Percentiles rank a stretch among this genome's conserved stretches.
Evolutionary conservation across 2,329 filamentous ascomycete genomes (phyloP).

Genomic region (Aspergillus pseudoviridinutans): DNA sequence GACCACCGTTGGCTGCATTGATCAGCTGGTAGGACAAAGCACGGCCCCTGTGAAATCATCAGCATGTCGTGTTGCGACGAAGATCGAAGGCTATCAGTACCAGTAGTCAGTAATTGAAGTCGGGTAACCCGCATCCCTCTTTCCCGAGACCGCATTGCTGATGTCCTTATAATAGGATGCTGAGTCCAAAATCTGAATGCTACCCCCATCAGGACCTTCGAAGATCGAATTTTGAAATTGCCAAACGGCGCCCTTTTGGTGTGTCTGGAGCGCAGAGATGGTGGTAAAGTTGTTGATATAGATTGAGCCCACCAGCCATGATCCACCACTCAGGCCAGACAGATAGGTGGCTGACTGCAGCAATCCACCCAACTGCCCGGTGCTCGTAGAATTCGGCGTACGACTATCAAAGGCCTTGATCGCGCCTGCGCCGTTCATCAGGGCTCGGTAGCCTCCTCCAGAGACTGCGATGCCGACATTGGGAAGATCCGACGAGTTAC

Average conservation of each 20-base stretch:
- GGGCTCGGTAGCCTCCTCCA: constrained; percentile 82
- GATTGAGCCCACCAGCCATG: constrained; percentile 81
- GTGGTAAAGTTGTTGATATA: constrained; percentile 76
- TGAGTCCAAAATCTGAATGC: constrained; percentile 45
- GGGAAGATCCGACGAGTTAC: constrained; percentile 56
- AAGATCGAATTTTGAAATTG: constrained; percentile 47
- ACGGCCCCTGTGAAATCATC: constrained; percentile 51
- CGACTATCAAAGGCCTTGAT: constrained; percentile 75
- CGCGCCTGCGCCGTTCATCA: constrained; percentile 81
- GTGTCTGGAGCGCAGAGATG: constrained; percentile 43
- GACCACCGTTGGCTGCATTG: constrained; percentile 68
- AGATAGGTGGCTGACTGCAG: constrained; percentile 80
- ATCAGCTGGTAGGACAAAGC: constrained; percentile 78
- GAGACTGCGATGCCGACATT: constrained; percentile 76
- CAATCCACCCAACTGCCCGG: constrained; percentile 73
- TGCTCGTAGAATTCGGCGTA: constrained; percentile 57
- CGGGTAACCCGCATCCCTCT: constrained; percentile 61
- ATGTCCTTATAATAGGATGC: constrained; percentile 62
- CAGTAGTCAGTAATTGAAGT: constrained; percentile 83
- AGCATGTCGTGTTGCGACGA: neutral
- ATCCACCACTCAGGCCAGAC: constrained; percentile 75
- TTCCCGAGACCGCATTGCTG: constrained; percentile 54
- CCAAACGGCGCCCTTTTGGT: constrained; percentile 21
- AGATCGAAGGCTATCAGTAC: constrained; percentile 31
- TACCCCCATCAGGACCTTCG: constrained; percentile 26